A percentile compares a stretch with the other conserved stretches of the same genome.
Conservation (phyloP, 2,329 filamentous ascomycete species). For the Aspergillus hortae region DNA sequence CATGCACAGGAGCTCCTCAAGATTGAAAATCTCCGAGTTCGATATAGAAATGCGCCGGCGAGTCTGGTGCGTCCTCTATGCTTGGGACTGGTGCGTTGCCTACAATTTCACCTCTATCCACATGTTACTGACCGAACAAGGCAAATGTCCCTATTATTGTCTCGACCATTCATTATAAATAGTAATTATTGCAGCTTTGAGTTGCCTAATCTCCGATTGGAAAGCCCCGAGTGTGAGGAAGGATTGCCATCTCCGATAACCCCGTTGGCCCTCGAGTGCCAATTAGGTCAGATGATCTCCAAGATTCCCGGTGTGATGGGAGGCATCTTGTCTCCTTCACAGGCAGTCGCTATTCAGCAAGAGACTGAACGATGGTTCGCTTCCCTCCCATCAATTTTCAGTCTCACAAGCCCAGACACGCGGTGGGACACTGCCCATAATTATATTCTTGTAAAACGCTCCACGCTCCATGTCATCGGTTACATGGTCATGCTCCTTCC, state of each 20-base stretch:
- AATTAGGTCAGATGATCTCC: slow-evolving; percentile 32
- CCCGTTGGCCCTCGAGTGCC: slow-evolving; percentile 42
- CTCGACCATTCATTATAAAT: slow-evolving; percentile 45
- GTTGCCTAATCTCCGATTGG: slow-evolving; percentile 40
- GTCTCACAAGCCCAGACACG: slow-evolving; percentile 39
- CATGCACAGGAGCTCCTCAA: slow-evolving; percentile 37
- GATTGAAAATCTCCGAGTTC: slow-evolving; percentile 40
- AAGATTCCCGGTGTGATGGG: slow-evolving; percentile 14
- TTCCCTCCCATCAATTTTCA: slow-evolving; percentile 42
- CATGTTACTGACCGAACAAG: slow-evolving; percentile 15
- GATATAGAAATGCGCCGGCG: slow-evolving; percentile 47
- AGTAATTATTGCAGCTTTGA: slow-evolving; percentile 37
- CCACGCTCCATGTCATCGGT: slow-evolving; percentile 44
- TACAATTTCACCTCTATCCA: background rate
- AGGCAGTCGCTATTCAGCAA: slow-evolving; percentile 27
- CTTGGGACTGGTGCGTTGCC: slow-evolving; percentile 46
- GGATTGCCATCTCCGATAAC: slow-evolving; percentile 43
- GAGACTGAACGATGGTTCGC: slow-evolving; percentile 44
- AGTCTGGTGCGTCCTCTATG: slow-evolving; percentile 45
- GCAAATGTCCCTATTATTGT: slow-evolving; percentile 44
- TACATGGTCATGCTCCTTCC: slow-evolving; percentile 47
- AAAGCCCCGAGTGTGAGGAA: slow-evolving; percentile 23
- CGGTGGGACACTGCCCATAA: slow-evolving; percentile 39
- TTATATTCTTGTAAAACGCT: slow-evolving; percentile 47
- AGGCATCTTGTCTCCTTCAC: slow-evolving; percentile 6